Evolutionary conservation across 129 eudicot species (phyloP), one percentile per base, ranked within the genome.

Genomic region (Artemisia tridentata): DNA sequence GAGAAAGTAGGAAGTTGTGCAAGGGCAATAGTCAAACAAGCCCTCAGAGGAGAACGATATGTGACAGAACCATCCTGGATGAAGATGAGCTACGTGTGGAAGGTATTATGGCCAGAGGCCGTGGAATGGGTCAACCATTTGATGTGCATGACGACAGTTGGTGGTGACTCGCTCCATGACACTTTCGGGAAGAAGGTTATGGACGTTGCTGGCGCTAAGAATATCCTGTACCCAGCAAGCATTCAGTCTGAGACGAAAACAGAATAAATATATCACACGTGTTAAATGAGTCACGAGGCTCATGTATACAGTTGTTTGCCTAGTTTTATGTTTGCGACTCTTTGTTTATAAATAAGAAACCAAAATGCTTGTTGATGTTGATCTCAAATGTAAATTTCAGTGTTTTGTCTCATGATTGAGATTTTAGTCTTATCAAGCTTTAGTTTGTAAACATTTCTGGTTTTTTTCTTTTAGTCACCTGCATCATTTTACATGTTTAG

Each of bases 31-130:
- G 89, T 89, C 38, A 79, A 76, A 43, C 57, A 80, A 45, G 96
- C 79, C 0, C 27, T 71, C 13, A 74, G 96, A 16, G 92, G 96
- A 9, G 89, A 89, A 1, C 75, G 88, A 4, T 84, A 89, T n/a
- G 84, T 86, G 59, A 86, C 92, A 0, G 87, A 72, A 38, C 96
- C 96, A 10, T 31, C 72, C 2, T 89, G 96, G 96, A 75, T 89
- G 68, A 72, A 71, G 58, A 63, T 74, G 68, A 84, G 79, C n/a
- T 77, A 74, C 31, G 64, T 77, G 64, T 79, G 80, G 89, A 81
- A 80, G 73, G 65, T 81, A 14, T 76, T 89, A 56, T 80, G 84
- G 82, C 95, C 95, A 12, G 95, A 88, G 74, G 72, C 81, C 11
- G 47, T 88, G 0, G 91, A 88, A 62, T 82, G 90, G 90, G 55